These are phyloP conservation scores for Podila clonocystis DNA, from an alignment of 192 early-diverging fungal species.

Conservation along the genomic window DNA sequence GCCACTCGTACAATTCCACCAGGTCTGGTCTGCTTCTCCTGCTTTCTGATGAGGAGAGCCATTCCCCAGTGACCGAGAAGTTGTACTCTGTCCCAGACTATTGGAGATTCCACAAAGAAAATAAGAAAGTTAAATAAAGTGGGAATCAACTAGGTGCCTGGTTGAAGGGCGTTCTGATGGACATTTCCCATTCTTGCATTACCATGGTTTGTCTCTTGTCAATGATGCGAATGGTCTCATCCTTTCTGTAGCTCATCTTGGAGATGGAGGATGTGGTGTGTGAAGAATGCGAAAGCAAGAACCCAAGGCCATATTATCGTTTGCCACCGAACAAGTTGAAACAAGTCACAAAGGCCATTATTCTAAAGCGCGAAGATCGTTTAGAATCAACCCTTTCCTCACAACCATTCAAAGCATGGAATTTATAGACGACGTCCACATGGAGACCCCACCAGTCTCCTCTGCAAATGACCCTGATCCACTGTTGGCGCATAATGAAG, in stretches of 20 bases:
- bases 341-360: no score
- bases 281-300: neutral
- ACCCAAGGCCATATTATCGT: no score
- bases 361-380: no score
- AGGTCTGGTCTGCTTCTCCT: constrained; percentile 36
- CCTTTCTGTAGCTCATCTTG: constrained; percentile 5
- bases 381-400: neutral
- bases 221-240: constrained; percentile 15
- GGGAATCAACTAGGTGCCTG: no score
- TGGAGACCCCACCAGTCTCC: constrained; percentile 26
- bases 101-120: neutral
- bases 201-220: constrained; percentile 31
- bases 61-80: constrained; percentile 24
- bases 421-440: constrained; percentile 25
- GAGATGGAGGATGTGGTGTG: neutral
- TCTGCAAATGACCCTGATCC: neutral
- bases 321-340: no score
- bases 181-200: neutral
- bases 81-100: constrained; percentile 43
- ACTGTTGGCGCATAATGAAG: neutral
- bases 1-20: constrained; percentile 49
- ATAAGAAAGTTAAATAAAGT: neutral
- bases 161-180: no score
- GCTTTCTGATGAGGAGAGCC: constrained; percentile 29
- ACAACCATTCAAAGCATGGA: neutral